A percentile compares a stretch with the other conserved stretches of the same genome.
Evolutionary conservation across 129 eudicot genomes (phyloP).

Genomic region (Centella asiatica): DNA sequence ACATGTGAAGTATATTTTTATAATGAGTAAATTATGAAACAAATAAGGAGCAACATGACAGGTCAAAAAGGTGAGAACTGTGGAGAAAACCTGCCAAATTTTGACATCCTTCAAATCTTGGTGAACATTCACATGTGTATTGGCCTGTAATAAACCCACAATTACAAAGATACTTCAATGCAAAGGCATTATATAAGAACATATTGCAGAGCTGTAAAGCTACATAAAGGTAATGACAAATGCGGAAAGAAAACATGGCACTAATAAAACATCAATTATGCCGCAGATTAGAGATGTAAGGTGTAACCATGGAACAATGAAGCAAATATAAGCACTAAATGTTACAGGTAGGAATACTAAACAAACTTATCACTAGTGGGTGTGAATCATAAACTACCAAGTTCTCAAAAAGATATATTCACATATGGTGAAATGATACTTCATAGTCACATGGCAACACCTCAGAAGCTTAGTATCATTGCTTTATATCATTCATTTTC

Average conservation of each 20-base stretch:
- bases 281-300: not conserved
- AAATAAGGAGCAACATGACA: not conserved
- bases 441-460: too few relatives aligned
- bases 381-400: too few relatives aligned
- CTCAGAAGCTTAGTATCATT: too few relatives aligned
- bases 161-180: not conserved
- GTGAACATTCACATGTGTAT: slow-evolving; percentile 86
- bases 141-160: slow-evolving; percentile 48
- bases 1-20: not conserved
- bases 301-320: not conserved
- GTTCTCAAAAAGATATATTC: too few relatives aligned
- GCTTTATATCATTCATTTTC: too few relatives aligned
- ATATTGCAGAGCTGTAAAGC: too few relatives aligned
- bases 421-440: too few relatives aligned
- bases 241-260: not conserved
- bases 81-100: slow-evolving; percentile 77
- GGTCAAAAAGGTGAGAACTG: slow-evolving; percentile 1
- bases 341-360: not conserved
- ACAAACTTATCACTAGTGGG: not conserved
- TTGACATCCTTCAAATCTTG: slow-evolving; percentile 93
- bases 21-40: slow-evolving; percentile 1
- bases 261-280: not conserved
- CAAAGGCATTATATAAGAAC: not conserved
- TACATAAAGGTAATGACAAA: too few relatives aligned
- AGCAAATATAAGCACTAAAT: not conserved